These are phyloP conservation scores for Fusarium brevicatenulatum DNA, from an alignment of 2,329 filamentous ascomycete species.

Conservation along the genomic window DNA sequence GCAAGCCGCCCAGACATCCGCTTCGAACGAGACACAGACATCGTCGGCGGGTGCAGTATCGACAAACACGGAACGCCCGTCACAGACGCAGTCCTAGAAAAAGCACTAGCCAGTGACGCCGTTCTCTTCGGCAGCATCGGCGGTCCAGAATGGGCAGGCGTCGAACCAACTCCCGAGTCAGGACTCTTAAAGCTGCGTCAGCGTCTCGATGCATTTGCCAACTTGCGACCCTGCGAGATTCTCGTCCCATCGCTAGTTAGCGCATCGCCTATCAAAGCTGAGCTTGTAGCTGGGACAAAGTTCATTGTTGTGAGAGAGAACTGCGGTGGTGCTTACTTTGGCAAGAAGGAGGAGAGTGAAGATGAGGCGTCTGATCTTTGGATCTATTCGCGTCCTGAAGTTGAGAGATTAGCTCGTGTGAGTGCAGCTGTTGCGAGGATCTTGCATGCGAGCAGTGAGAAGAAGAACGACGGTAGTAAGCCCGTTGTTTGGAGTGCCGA, in stretches of 20 bases:
- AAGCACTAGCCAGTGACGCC: conserved; percentile 54
- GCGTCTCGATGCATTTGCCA: conserved; percentile 59
- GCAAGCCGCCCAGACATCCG: conserved; percentile 43
- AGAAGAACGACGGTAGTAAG: conserved; percentile 42
- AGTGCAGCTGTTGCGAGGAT: conserved; percentile 56
- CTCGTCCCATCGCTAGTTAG: conserved; percentile 54
- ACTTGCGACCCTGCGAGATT: conserved; percentile 60
- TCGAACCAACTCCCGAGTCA: conserved; percentile 56
- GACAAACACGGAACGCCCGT: conserved; percentile 56
- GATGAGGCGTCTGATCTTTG: conserved; percentile 59
- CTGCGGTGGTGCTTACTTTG: conserved; percentile 62
- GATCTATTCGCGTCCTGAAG: conserved; percentile 56
- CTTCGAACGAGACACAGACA: conserved; percentile 45
- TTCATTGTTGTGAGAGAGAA: conserved; percentile 63
- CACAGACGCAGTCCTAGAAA: conserved; percentile 55
- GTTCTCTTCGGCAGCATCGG: conserved; percentile 60
- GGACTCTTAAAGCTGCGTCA: conserved; percentile 55
- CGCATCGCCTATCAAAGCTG: conserved; percentile 56
- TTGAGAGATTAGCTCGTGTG: conserved; percentile 59
- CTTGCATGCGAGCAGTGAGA: conserved; percentile 36
- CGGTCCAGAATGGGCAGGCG: conserved; percentile 58
- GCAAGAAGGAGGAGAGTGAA: conserved; percentile 56
- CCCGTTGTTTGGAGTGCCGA: conserved; percentile 60
- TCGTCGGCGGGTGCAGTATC: conserved; percentile 53
- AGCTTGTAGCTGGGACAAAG: conserved; percentile 56